Evolutionary conservation across 2,329 filamentous ascomycete genomes (phyloP).

Genomic region (Didymella pinodella): DNA sequence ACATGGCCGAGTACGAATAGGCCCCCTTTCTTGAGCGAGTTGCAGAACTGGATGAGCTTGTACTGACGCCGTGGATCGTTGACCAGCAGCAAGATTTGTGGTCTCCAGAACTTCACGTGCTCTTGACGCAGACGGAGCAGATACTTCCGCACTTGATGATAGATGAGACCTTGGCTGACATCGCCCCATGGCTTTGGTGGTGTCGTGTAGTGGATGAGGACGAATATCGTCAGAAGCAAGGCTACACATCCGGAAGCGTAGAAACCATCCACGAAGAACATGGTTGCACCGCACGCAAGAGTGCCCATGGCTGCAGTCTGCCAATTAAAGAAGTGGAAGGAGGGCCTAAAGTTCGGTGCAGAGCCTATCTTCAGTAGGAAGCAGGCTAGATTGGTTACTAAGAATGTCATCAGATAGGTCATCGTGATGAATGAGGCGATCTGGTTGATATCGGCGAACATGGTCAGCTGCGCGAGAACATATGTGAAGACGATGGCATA

Average conservation of each 20-base stretch:
- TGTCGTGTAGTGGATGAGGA: constrained; percentile 84
- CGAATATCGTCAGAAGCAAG: constrained; percentile 77
- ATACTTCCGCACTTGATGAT: constrained; percentile 88
- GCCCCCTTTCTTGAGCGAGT: constrained; percentile 86
- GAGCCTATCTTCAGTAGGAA: constrained; percentile 87
- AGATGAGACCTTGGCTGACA: constrained; percentile 88
- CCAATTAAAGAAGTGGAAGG: constrained; percentile 90
- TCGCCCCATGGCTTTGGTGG: constrained; percentile 91
- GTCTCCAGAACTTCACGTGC: constrained; percentile 93
- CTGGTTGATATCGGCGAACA: constrained; percentile 84
- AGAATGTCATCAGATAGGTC: constrained; percentile 91
- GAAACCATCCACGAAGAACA: constrained; percentile 89
- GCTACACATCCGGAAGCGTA: constrained; percentile 80
- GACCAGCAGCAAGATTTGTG: constrained; percentile 83
- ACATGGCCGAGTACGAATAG: constrained; percentile 88
- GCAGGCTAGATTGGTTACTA: constrained; percentile 86
- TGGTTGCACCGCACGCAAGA: constrained; percentile 77
- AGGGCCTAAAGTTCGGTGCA: constrained; percentile 86
- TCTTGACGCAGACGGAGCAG: constrained; percentile 82
- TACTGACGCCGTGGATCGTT: constrained; percentile 84
- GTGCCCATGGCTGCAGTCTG: constrained; percentile 79
- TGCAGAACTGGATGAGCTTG: constrained; percentile 88
- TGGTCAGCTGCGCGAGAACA: constrained; percentile 76
- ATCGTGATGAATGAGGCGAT: constrained; percentile 91
- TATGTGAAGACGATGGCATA: constrained; percentile 80